Conservation (phyloP, 805 yeast species). For the Saccharomycopsis sp. region DNA sequence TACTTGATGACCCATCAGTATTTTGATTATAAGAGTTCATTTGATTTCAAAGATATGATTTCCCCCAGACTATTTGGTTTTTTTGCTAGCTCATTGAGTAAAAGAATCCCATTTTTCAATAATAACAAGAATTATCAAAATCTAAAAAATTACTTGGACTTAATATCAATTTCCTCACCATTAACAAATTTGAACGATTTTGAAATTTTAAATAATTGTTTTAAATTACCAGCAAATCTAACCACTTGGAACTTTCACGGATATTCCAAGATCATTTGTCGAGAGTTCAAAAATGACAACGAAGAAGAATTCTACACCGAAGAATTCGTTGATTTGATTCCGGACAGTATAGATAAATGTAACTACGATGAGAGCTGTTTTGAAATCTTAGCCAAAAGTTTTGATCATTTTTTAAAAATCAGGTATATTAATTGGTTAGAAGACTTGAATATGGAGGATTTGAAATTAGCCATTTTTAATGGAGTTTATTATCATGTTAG, state of each 20-base stretch:
- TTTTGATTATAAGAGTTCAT: conserved; percentile 32
- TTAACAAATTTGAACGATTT: not conserved
- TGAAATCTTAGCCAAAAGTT: conserved; percentile 29
- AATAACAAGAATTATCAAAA: not conserved
- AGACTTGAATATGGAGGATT: conserved; percentile 23
- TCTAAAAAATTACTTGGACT: too few relatives aligned
- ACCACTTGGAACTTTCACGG: conserved; percentile 41
- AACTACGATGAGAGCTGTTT: conserved; percentile 35
- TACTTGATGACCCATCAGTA: conserved; percentile 56
- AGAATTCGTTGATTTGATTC: conserved; percentile 8
- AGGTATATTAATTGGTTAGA: conserved; percentile 31
- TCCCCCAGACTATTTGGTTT: conserved; percentile 47
- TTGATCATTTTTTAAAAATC: conserved; percentile 35
- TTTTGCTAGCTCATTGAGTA: conserved; percentile 34
- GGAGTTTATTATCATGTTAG: conserved; percentile 32
- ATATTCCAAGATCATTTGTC: conserved; percentile 19
- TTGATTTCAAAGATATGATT: conserved; percentile 47
- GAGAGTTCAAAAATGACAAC: conserved; percentile 14
- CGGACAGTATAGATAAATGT: conserved; percentile 24
- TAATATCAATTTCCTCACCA: not conserved
- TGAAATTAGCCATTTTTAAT: conserved; percentile 27
- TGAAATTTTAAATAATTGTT: not conserved
- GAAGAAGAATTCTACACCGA: conserved; percentile 16
- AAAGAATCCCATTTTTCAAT: conserved; percentile 23
- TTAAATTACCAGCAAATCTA: conserved; percentile 1